Percentiles rank a stretch among this genome's conserved stretches.
These are phyloP conservation scores for Sungouiella thailandica DNA, from an alignment of 805 yeast species.

Conservation along the genomic window DNA sequence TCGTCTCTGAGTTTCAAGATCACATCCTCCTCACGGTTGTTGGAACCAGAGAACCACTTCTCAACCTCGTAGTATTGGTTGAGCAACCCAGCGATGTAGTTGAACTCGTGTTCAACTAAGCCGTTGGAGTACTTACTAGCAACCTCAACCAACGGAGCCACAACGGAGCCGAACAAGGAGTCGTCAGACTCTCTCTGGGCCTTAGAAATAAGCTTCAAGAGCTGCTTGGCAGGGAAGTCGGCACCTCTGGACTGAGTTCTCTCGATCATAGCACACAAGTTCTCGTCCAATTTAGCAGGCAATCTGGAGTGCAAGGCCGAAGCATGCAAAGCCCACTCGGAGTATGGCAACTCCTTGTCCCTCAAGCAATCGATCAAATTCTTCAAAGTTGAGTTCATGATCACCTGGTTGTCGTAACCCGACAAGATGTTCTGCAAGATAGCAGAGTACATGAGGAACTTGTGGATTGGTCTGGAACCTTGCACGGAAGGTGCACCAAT, in stretches of 20 bases:
- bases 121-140: constrained; percentile 72
- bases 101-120: constrained; percentile 76
- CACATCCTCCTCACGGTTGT: constrained; percentile 82
- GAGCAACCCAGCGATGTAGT: constrained; percentile 64
- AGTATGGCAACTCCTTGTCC: constrained; percentile 80
- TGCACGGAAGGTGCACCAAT: constrained; percentile 76
- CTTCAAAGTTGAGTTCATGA: constrained; percentile 78
- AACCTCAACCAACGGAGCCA: constrained; percentile 70
- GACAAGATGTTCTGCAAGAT: constrained; percentile 73
- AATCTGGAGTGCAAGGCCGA: constrained; percentile 92
- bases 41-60: constrained; percentile 68
- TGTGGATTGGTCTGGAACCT: constrained; percentile 82
- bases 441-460: constrained; percentile 52
- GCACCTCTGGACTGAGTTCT: constrained; percentile 62
- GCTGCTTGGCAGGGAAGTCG: constrained; percentile 90
- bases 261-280: constrained; percentile 59
- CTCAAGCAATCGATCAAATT: constrained; percentile 68
- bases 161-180: constrained; percentile 43
- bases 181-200: constrained; percentile 45
- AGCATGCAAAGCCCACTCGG: constrained; percentile 82
- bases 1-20: constrained; percentile 84
- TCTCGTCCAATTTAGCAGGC: constrained; percentile 69
- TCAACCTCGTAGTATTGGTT: constrained; percentile 76
- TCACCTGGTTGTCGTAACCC: constrained; percentile 95
- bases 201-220: constrained; percentile 67